These are phyloP conservation scores for Podospora appendiculata DNA, from an alignment of 495 filamentous ascomycete genomes.

Conservation along the genomic window DNA sequence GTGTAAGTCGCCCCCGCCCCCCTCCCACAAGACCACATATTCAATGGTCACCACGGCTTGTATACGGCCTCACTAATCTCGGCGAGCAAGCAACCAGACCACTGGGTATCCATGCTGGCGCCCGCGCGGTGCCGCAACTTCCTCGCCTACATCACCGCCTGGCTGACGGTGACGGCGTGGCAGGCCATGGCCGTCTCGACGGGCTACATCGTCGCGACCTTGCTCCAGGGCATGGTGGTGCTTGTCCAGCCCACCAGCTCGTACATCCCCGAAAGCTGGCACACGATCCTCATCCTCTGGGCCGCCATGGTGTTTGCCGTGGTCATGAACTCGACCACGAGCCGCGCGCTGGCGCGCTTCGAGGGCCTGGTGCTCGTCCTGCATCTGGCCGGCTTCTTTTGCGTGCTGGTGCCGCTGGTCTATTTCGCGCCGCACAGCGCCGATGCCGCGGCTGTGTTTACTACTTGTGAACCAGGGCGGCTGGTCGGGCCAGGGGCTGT, in stretches of 20 bases:
- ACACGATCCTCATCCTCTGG: conserved; percentile 35
- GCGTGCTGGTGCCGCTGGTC: conserved; percentile 35
- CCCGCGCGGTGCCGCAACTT: not conserved
- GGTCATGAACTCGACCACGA: conserved; percentile 31
- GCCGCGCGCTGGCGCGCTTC: conserved; percentile 30
- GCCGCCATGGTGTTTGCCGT: conserved; percentile 28
- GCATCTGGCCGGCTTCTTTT: conserved; percentile 43
- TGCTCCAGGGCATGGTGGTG: conserved; percentile 38
- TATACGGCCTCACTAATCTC: not conserved
- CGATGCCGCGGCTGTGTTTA: conserved; percentile 18
- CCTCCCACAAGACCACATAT: too few relatives aligned
- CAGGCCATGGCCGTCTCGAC: conserved; percentile 1
- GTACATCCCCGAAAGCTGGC: conserved; percentile 16
- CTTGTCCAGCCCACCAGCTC: conserved; percentile 33
- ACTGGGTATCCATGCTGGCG: conserved; percentile 1
- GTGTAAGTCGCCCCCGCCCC: conserved; percentile 12
- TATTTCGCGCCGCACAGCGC: conserved; percentile 29
- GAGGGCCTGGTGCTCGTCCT: conserved; percentile 35
- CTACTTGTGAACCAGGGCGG: conserved; percentile 32
- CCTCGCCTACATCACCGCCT: not conserved
- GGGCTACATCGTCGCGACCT: conserved; percentile 31
- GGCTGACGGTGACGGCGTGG: not conserved
- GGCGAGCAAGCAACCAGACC: not conserved
- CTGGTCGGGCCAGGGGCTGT: conserved; percentile 32
- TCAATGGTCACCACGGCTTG: too few relatives aligned